Conservation (phyloP, 2,329 filamentous ascomycete species). For the Chrysoporthe puriensis region DNA sequence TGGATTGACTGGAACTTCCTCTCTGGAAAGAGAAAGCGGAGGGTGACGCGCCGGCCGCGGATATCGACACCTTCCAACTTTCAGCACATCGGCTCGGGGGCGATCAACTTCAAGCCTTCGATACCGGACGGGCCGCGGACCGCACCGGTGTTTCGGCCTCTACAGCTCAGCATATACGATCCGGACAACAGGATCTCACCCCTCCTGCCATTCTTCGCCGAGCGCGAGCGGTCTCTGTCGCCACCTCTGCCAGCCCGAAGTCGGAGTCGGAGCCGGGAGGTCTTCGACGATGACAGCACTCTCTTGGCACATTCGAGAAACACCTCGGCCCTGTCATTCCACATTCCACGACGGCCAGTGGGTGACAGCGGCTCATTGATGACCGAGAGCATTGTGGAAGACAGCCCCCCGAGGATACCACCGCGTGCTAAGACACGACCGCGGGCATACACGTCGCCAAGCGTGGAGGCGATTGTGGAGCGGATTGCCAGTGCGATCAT, state of each 20-base stretch:
- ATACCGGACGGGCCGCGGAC: slow-evolving; percentile 36
- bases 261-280: slow-evolving; percentile 37
- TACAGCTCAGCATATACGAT: slow-evolving; percentile 60
- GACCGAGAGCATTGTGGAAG: slow-evolving; percentile 37
- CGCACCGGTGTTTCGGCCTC: slow-evolving; percentile 52
- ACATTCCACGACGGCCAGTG: slow-evolving; percentile 53
- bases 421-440: slow-evolving; percentile 48
- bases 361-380: slow-evolving; percentile 38
- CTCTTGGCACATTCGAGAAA: slow-evolving; percentile 47
- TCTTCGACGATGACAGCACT: slow-evolving; percentile 41
- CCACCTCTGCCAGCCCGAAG: slow-evolving; percentile 45
- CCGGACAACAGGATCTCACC: slow-evolving; percentile 56
- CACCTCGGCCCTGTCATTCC: slow-evolving; percentile 59
- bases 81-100: slow-evolving; percentile 57
- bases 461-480: slow-evolving; percentile 56
- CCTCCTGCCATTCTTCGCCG: slow-evolving; percentile 56
- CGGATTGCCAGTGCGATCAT: slow-evolving; percentile 60
- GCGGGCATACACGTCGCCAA: slow-evolving; percentile 47
- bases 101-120: slow-evolving; percentile 44
- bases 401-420: slow-evolving; percentile 47
- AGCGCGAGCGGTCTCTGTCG: slow-evolving; percentile 40
- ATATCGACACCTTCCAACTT: slow-evolving; percentile 66
- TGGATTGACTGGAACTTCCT: slow-evolving; percentile 28
- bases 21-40: slow-evolving; percentile 25
- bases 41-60: slow-evolving; percentile 50